Evolutionary conservation across 2,329 filamentous ascomycete genomes (phyloP).

Genomic region (Pseudodiploospora longispora): DNA sequence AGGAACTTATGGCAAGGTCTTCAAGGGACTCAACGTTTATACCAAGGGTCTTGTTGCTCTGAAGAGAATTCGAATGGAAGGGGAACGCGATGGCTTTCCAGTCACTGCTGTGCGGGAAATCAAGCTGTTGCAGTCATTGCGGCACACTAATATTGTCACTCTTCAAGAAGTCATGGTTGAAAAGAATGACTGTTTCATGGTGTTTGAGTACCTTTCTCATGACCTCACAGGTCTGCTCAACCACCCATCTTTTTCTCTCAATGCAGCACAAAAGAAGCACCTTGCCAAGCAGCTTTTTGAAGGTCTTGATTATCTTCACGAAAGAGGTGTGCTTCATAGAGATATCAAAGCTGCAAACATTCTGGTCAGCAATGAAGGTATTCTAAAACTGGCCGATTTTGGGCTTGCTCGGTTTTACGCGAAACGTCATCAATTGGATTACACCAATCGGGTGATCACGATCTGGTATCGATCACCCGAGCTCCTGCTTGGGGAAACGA

Average conservation of each 20-base stretch:
- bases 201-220: conserved; percentile 96
- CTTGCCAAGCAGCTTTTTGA: conserved; percentile 89
- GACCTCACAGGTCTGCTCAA: conserved; percentile 93
- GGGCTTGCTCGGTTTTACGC: conserved; percentile 93
- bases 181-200: conserved; percentile 98
- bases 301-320: conserved; percentile 87
- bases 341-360: conserved; percentile 99
- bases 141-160: conserved; percentile 74
- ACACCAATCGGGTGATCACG: conserved; percentile 97
- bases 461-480: conserved; percentile 96
- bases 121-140: conserved; percentile 80
- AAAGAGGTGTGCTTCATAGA: conserved; percentile 85
- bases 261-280: conserved; percentile 82
- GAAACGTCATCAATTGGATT: conserved; percentile 84
- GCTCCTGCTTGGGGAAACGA: conserved; percentile 80
- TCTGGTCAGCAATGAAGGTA: conserved; percentile 79
- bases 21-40: conserved; percentile 90
- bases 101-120: conserved; percentile 88
- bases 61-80: conserved; percentile 90
- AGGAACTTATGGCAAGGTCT: conserved; percentile 92
- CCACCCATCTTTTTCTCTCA: conserved; percentile 83
- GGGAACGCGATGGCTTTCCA: conserved; percentile 82
- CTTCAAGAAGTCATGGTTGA: conserved; percentile 95
- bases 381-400: conserved; percentile 91
- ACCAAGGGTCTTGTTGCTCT: conserved; percentile 75